Evolutionary conservation across 352 stramenopile genomes (phyloP).

Genomic region (Globisporangium takayamanum): DNA sequence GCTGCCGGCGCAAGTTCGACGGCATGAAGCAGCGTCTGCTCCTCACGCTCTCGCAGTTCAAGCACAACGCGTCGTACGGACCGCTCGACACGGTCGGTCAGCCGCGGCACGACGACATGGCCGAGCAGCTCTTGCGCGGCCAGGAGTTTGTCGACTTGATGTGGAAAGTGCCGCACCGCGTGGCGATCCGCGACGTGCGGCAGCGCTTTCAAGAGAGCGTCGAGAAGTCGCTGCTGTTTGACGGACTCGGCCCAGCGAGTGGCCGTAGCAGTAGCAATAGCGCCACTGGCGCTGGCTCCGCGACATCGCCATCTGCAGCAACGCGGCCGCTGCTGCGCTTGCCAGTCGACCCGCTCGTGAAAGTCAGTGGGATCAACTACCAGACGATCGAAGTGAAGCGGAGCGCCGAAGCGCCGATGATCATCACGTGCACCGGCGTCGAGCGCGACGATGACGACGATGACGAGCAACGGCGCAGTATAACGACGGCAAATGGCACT

Average conservation of each 20-base stretch:
- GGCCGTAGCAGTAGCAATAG: not conserved
- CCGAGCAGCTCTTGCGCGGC: slow-evolving; percentile 73
- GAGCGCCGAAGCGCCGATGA: slow-evolving; percentile 75
- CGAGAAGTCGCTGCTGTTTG: slow-evolving; percentile 42
- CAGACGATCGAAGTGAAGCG: slow-evolving; percentile 73
- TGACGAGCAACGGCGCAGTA: slow-evolving; percentile 8
- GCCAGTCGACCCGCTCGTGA: slow-evolving; percentile 67
- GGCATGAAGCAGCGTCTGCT: slow-evolving; percentile 72
- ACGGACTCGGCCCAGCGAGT: slow-evolving; percentile 10
- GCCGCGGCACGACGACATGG: slow-evolving; percentile 49
- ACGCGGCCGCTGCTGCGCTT: slow-evolving; percentile 40
- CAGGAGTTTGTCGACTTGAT: slow-evolving; percentile 81
- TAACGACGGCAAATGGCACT: not conserved
- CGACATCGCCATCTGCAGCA: slow-evolving; percentile 3
- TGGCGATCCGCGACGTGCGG: slow-evolving; percentile 52
- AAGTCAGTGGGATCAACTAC: slow-evolving; percentile 65
- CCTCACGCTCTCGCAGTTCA: slow-evolving; percentile 63
- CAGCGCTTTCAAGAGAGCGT: slow-evolving; percentile 42
- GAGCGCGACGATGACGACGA: slow-evolving; percentile 67
- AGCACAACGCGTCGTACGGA: slow-evolving; percentile 43
- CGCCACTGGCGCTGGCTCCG: not conserved
- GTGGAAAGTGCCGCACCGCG: slow-evolving; percentile 72
- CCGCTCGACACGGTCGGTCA: slow-evolving; percentile 22
- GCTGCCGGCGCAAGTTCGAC: slow-evolving; percentile 74
- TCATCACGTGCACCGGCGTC: slow-evolving; percentile 73